Percentiles rank a stretch among this genome's conserved stretches.
These are phyloP conservation scores for Periconia sp. DNA, from an alignment of 2,329 filamentous ascomycete genomes.

Conservation along the genomic window DNA sequence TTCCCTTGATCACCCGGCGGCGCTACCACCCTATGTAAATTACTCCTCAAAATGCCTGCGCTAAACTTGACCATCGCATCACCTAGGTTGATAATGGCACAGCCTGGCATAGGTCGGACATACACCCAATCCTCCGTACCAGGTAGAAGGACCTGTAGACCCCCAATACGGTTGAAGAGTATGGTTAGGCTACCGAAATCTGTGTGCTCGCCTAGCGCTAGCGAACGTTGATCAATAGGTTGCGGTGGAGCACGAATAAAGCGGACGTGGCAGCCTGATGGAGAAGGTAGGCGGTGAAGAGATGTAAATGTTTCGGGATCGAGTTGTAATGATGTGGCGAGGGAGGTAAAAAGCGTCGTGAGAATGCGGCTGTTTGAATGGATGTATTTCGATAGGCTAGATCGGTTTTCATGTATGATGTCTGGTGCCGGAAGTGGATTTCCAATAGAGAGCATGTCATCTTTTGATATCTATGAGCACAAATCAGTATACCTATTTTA, in stretches of 20 bases:
- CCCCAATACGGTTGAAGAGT: conserved; percentile 50
- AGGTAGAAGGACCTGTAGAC: conserved; percentile 45
- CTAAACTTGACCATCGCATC: conserved; percentile 36
- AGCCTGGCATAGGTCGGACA: conserved; percentile 44
- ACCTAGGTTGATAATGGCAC: conserved; percentile 49
- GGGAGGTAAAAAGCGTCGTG: conserved; percentile 1
- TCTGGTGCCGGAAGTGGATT: conserved; percentile 1
- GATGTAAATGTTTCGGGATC: conserved; percentile 1
- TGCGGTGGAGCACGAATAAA: conserved; percentile 3
- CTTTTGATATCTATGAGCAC: conserved; percentile 3
- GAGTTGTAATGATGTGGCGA: neutral
- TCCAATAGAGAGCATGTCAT: conserved; percentile 3
- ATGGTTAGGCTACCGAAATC: conserved; percentile 50
- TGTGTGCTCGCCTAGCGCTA: conserved; percentile 27
- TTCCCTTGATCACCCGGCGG: conserved; percentile 1
- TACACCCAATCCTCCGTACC: conserved; percentile 38
- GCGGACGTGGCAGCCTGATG: conserved; percentile 2
- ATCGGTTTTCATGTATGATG: conserved; percentile 3
- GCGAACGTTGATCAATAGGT: neutral
- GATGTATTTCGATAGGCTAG: conserved; percentile 2
- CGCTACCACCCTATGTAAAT: conserved; percentile 1
- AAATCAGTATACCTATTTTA: neutral
- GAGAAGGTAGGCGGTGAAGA: neutral
- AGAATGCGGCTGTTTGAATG: conserved; percentile 1
- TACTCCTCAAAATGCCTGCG: neutral